Evolutionary conservation across 2,329 filamentous ascomycete species (phyloP), one percentile per base, ranked within the genome.

Genomic region (Macrophomina pseudophaseolina): DNA sequence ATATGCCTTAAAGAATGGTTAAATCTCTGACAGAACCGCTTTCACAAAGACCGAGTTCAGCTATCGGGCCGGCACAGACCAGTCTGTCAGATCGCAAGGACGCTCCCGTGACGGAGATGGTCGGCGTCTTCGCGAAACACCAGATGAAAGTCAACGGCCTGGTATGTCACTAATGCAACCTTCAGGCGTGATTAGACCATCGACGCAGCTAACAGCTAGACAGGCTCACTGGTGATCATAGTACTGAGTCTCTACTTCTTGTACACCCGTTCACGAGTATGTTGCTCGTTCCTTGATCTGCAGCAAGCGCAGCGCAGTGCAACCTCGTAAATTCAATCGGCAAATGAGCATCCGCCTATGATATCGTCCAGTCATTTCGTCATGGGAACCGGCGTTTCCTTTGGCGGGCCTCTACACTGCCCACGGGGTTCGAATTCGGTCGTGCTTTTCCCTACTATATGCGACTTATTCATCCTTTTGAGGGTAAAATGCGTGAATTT

Each of bases 1-100:
- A 14, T 14, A 5, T 97, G 87, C 97, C 68, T 95, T 77, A 94
- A 71, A 74, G 35, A 38, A 12, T 18, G 12, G 35, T 40, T 40
- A 40, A 63, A 44, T 16, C 14, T 66, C n/a, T 58, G 44, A 44
- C 42, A 42, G 46, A 40, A 14, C 30, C 16, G 18, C 16, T n/a
- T 52, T 6, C n/a, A 9, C 9, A 9, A 4, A 52, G 54, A 14
- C 49, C 51, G 28, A 4, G n/a, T 8, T 33, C 38, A 4, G 33
- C 35, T 30, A 32, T 14, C 35, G 35, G 7, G 7, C 35, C 35
- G 11, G 35, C 35, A 38, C 35, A 38, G 35, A 12, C 35, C 3
- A 23, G 16, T 35, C 18, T 12, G 32, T 5, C 38, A 6, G 33
- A 38, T 5, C 9, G 11, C 11, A 56, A 35, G 38, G 63, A 51